phyloP scores from a whole-genome alignment of 2,329 filamentous ascomycete genomes.

The Botrytis aclada region DNA sequence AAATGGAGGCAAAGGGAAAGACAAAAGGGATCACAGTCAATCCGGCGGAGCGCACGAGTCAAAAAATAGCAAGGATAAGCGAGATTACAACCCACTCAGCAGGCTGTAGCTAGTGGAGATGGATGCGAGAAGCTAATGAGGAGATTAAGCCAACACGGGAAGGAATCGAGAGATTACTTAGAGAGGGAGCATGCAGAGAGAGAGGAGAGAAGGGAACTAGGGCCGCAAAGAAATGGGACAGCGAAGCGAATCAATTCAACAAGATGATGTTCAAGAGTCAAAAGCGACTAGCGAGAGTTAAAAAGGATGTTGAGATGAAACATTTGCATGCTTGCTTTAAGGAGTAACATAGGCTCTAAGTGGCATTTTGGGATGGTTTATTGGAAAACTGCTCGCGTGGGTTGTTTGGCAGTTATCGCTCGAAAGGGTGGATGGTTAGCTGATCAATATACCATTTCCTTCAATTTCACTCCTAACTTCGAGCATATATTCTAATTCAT shows the following conservation, averaged over 20 bases:
- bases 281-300: background rate
- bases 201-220: background rate
- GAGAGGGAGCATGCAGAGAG: background rate
- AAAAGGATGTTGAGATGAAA: background rate
- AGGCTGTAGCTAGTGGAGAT: background rate
- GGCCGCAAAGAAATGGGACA: background rate
- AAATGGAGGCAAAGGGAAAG: background rate
- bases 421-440: background rate
- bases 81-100: no score
- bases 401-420: background rate
- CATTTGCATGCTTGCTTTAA: background rate
- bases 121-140: background rate
- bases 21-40: background rate
- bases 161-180: background rate
- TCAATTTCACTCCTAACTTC: no score
- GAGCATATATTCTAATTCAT: no score
- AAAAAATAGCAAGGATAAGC: background rate
- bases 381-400: no score
- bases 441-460: background rate
- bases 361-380: background rate
- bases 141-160: background rate
- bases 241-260: background rate
- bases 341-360: background rate
- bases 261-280: background rate
- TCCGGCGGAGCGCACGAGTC: background rate